phyloP scores from a whole-genome alignment of 331 rosid genomes.

The Rhamnella rubrinervis region DNA sequence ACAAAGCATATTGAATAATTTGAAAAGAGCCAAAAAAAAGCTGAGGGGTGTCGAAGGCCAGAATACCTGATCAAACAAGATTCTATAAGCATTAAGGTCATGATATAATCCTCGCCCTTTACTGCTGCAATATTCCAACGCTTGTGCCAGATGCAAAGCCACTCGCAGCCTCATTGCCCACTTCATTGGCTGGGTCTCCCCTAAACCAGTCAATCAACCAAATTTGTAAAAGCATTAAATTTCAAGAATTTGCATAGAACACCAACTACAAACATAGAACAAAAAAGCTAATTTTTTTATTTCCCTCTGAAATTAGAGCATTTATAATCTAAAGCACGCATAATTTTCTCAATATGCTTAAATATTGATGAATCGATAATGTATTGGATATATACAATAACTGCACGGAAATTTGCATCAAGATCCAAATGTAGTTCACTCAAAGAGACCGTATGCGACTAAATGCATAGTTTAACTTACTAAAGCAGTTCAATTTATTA shows the following conservation, averaged over 20 bases:
- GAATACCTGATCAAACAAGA: constrained; percentile 80
- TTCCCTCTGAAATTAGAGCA: neutral
- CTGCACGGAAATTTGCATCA: neutral
- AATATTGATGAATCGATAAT: neutral
- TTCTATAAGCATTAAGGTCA: constrained; percentile 95
- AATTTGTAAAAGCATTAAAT: neutral
- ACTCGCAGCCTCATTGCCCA: constrained; percentile 99
- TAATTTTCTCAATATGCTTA: neutral
- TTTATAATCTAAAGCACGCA: neutral
- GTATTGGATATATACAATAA: neutral
- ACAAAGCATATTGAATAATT: constrained; percentile 18
- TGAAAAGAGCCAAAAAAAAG: neutral
- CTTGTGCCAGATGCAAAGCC: constrained; percentile 94
- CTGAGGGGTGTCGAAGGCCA: neutral
- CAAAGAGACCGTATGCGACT: no score
- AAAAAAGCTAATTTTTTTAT: neutral
- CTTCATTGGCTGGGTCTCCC: constrained; percentile 96
- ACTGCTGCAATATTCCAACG: constrained; percentile 85
- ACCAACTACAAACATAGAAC: neutral
- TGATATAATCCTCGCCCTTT: constrained; percentile 89
- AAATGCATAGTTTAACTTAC: no score
- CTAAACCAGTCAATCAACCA: constrained; percentile 33
- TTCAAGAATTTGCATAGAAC: neutral
- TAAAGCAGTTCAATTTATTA: no score
- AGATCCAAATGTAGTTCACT: no score